Percentiles rank a stretch among this genome's conserved stretches.
phyloP scores from a whole-genome alignment of 257 asterid genomes.

The Salvia hispanica region DNA sequence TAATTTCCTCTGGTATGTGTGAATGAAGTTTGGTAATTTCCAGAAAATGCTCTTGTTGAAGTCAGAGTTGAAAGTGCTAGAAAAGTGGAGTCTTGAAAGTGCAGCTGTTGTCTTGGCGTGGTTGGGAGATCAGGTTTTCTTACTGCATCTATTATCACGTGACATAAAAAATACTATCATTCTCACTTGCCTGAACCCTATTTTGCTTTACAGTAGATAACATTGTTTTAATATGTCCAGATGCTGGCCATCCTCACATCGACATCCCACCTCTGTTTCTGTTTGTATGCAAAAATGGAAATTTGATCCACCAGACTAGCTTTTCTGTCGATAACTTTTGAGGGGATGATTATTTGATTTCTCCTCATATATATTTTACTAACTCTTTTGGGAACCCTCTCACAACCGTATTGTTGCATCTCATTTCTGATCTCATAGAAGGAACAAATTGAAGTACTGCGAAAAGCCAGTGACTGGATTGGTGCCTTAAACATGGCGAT shows the following conservation, averaged over 20 bases:
- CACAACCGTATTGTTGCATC: conserved; percentile 82
- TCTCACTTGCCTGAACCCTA: conserved; percentile 23
- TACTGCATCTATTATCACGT: neutral
- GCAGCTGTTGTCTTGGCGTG: conserved; percentile 83
- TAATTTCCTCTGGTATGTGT: conserved; percentile 57
- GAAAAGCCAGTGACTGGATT: conserved; percentile 94
- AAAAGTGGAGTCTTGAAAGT: conserved; percentile 73
- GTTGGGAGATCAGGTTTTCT: conserved; percentile 86
- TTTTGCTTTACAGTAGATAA: neutral
- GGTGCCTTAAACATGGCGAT: conserved; percentile 93
- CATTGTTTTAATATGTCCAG: conserved; percentile 41
- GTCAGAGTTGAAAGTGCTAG: conserved; percentile 58
- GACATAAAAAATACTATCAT: conserved; percentile 1
- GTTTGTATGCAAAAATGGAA: conserved; percentile 79
- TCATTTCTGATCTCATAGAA: conserved; percentile 89
- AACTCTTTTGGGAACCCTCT: conserved; percentile 69
- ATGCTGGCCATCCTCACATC: conserved; percentile 86
- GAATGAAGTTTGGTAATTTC: conserved; percentile 24
- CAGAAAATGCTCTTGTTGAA: conserved; percentile 60
- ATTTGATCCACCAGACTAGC: conserved; percentile 80
- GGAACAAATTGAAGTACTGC: conserved; percentile 85
- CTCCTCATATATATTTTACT: conserved; percentile 71
- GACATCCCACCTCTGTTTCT: conserved; percentile 47
- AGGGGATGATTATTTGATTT: conserved; percentile 63
- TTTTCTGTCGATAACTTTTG: conserved; percentile 63